Evolutionary conservation across 192 early-diverging fungal species (phyloP), one percentile per base, ranked within the genome.

Genomic region (Coemansia sp.): DNA sequence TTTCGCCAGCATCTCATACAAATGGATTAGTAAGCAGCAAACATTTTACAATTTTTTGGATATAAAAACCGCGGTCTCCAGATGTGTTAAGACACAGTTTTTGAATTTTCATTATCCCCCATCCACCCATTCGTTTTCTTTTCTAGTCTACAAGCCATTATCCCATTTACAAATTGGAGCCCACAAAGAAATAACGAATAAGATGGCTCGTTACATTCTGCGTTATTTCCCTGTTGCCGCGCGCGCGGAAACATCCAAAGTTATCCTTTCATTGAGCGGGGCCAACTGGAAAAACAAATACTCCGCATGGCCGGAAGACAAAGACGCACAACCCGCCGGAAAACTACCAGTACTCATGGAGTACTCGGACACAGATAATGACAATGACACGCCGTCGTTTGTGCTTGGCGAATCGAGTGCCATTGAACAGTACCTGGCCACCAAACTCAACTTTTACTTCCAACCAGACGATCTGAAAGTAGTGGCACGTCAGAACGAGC

Each of bases 341-440:
- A 66, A 59, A 13, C 26, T 78, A 41, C 76, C 76, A 2, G 76
- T 74, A 2, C 65, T 78, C 46, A 41, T 72, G 11, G 72, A 78
- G 48, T 78, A 62, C 18, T 22, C 18, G 8, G 19, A 7, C 15
- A 36, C 6, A 2, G 36, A 39, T 39, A 6, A 15, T 18, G 48
- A 7, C 48, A 22, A 16, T 8, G 55, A 32, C 10, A n/a, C 46
- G 12, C 12, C 10, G 26, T 26, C 55, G 4, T 70, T 84, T 57
- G 37, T 71, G 7, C 62, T 88, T 0, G 66, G 78, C 37, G 83
- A 88, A 16, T 62, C 80, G 0, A 41, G 59, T 10, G 76, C 81
- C 3, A 87, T 87, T 43, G 82, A 82, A 40, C 72, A 84, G 16
- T 86, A 85, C 49, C 72, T 87, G 1, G 66, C 78, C 16, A 48